These are phyloP conservation scores for Euryodendron excelsum DNA, from an alignment of 148 eudicot species.

Conservation along the genomic window DNA sequence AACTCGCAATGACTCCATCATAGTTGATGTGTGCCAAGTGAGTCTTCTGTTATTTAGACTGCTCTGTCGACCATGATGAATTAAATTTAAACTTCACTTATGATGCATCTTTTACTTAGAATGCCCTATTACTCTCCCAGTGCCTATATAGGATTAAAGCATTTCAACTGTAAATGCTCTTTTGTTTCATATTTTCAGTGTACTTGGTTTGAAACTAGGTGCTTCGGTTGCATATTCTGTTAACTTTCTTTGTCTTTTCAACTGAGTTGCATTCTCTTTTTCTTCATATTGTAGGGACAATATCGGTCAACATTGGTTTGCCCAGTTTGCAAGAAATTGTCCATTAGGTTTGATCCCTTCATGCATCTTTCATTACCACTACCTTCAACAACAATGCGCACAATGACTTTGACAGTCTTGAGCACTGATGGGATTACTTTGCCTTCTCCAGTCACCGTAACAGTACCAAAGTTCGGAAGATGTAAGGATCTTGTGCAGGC, in stretches of 20 bases:
- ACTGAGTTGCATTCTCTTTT: not conserved
- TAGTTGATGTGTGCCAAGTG: slow-evolving; percentile 74
- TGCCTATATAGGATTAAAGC: too few species aligned
- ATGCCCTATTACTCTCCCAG: too few species aligned
- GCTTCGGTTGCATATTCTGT: not conserved
- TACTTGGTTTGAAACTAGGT: not conserved
- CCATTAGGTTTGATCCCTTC: slow-evolving; percentile 75
- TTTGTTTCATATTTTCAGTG: not conserved
- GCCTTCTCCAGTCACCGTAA: slow-evolving; percentile 53
- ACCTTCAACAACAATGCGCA: slow-evolving; percentile 62
- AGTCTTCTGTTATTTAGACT: slow-evolving; percentile 24
- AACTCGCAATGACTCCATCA: slow-evolving; percentile 73
- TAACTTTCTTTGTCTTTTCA: slow-evolving; percentile 8
- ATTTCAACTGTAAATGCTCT: not conserved
- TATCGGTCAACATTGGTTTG: slow-evolving; percentile 68
- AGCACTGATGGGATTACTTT: slow-evolving; percentile 53
- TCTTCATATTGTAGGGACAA: slow-evolving; percentile 51
- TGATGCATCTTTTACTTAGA: too few species aligned
- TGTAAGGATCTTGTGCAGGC: slow-evolving; percentile 71
- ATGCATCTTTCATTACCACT: slow-evolving; percentile 73
- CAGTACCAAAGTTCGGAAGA: slow-evolving; percentile 60
- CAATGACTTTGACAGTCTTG: slow-evolving; percentile 67
- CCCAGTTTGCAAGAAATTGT: slow-evolving; percentile 64
- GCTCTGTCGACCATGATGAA: not conserved
- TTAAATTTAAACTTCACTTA: not conserved